Evolutionary conservation across 2,329 filamentous ascomycete species (phyloP).

Genomic region (Davidsoniella virescens): DNA sequence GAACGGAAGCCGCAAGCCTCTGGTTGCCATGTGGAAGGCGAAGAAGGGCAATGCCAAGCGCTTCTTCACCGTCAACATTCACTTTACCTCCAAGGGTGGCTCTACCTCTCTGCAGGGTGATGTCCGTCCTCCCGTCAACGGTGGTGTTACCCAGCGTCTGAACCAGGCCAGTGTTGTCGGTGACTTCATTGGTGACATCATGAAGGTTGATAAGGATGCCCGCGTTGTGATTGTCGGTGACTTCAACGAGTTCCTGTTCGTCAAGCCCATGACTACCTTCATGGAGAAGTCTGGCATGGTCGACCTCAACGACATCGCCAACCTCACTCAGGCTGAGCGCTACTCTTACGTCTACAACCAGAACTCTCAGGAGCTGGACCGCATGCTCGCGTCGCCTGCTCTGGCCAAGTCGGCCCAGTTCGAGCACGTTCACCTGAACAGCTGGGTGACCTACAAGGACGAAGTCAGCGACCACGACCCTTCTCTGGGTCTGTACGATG

Average conservation of each 20-base stretch:
- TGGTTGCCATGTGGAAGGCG: conserved; percentile 49
- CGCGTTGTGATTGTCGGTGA: conserved; percentile 47
- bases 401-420: conserved; percentile 30
- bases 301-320: conserved; percentile 45
- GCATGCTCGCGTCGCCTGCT: conserved; percentile 47
- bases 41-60: conserved; percentile 31
- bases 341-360: conserved; percentile 58
- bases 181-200: conserved; percentile 40
- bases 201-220: conserved; percentile 37
- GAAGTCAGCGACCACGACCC: conserved; percentile 55
- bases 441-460: conserved; percentile 42
- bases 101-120: conserved; percentile 49
- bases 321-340: conserved; percentile 37
- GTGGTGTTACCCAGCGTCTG: conserved; percentile 39
- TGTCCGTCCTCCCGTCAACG: conserved; percentile 48
- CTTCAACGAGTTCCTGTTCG: conserved; percentile 57
- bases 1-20: conserved; percentile 46
- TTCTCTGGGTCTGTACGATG: conserved; percentile 43
- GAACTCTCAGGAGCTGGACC: conserved; percentile 55
- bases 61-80: conserved; percentile 59
- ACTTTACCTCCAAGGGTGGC: conserved; percentile 51
- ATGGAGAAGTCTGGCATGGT: conserved; percentile 34
- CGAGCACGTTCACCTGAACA: conserved; percentile 57
- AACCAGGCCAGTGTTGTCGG: conserved; percentile 43
- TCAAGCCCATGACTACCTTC: conserved; percentile 41